phyloP scores from a whole-genome alignment of 1,284 basidiomycete species.

The Cryptococcus sp. region DNA sequence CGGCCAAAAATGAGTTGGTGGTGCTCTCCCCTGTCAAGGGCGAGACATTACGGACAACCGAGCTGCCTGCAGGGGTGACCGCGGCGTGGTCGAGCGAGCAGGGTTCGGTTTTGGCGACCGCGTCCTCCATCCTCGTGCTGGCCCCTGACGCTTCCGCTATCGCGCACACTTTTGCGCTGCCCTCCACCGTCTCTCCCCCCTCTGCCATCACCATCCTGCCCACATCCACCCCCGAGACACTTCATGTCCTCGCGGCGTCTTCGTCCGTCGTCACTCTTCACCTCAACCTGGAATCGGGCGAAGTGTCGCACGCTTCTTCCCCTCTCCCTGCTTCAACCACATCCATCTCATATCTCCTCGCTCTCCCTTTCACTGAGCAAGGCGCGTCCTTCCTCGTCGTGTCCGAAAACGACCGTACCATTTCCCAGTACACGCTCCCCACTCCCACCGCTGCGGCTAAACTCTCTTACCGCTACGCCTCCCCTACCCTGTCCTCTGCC shows the following conservation, averaged over 20 bases:
- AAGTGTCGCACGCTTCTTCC: conserved; percentile 32
- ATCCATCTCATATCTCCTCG: conserved; percentile 37
- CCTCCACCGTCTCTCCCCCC: conserved; percentile 25
- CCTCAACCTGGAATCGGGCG: conserved; percentile 29
- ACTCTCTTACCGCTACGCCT: conserved; percentile 57
- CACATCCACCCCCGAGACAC: conserved; percentile 28
- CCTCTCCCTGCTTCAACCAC: conserved; percentile 46
- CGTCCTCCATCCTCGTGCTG: conserved; percentile 35
- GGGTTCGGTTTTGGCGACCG: conserved; percentile 31
- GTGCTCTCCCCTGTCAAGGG: conserved; percentile 33
- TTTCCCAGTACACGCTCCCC: conserved; percentile 55
- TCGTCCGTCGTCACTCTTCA: conserved; percentile 33
- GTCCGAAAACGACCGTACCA: conserved; percentile 69
- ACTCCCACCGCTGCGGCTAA: conserved; percentile 54
- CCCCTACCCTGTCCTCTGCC: conserved; percentile 61
- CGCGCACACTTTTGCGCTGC: conserved; percentile 32
- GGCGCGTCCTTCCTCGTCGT: conserved; percentile 60
- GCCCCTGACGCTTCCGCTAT: conserved; percentile 33
- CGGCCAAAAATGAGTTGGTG: conserved; percentile 29
- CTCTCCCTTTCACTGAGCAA: conserved; percentile 33
- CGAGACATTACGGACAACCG: conserved; percentile 31
- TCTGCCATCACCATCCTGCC: conserved; percentile 37
- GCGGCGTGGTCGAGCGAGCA: conserved; percentile 37
- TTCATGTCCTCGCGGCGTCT: conserved; percentile 37
- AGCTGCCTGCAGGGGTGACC: conserved; percentile 30